Evolutionary conservation across 441 rosid genomes (phyloP), one percentile per base, ranked within the genome.

Genomic region (Daphne laureola): DNA sequence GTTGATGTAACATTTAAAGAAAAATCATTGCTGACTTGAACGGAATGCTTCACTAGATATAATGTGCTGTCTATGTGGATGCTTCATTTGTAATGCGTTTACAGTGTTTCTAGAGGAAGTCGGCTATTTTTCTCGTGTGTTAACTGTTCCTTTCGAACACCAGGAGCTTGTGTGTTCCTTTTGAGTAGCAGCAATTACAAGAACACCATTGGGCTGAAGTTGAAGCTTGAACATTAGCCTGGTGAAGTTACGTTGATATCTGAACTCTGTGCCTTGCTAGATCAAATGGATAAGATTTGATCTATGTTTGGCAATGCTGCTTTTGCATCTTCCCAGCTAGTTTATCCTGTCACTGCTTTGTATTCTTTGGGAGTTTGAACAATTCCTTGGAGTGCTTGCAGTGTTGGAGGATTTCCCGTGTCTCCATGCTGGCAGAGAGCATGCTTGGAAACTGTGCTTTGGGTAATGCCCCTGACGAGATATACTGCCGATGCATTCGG

Each of bases 401-500:
- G 61, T 65, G 63, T 74, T 61, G 46, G 65, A 71, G 79, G 67
- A 17, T 62, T 68, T 76, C 61, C 71, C 80, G 96, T 80, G 96
- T 73, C 85, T 85, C 96, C 95, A 90, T 93, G 96, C 80, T 93
- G 93, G 93, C 78, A 64, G 95, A 84, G 83, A 90, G 90, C 88
- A 90, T 86, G 93, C 87, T 85, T 86, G 97, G 87, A 80, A 73
- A 78, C 79, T 73, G 86, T 84, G 76, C 64, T 77, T 81, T 72
- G 93, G 97, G 97, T 90, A 76, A 90, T 90, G 97, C 97, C 93
- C 95, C 95, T 78, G 95, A 79, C 81, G 75, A 82, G 79, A 75
- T 66, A 70, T 71, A 76, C 79, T 77, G 75, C 97, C 88, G 95
- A 90, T 82, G 88, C 87, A 63, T 80, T 90, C 81, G 97, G 97